Base-by-base conservation (phyloP, 306 rosid species). In the Sicyos baderoa region DNA sequence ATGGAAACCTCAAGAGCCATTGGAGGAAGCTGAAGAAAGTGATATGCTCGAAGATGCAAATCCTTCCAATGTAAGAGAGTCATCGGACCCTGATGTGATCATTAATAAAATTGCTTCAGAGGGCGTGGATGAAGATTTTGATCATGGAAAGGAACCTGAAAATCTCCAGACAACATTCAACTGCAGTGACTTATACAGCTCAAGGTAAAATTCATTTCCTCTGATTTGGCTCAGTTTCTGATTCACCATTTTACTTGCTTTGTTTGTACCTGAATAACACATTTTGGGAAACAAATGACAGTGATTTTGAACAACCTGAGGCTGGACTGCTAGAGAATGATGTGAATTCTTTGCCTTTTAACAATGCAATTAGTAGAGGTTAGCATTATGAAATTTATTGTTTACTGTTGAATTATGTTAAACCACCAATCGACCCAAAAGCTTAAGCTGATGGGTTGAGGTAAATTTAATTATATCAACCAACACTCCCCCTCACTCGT, bases 361-460 rank as follows among this genome's bases (percentile, higher is more conserved):
- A 67, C 21, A 77, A 78, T 61, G 78, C 82, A 58, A 70, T 58
- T 68, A 22, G 68, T 23, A 76, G 82, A 83, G 95, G 90, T 86
- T 86, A 35, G 77, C 54, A 49, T 4, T 37, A 45, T 7, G 51
- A 7, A 61, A 80, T 78, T 69, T 54, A 32, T 72, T 59, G 54
- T 54, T 49, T 50, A 59, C 13, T 35, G 35, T 51, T 56, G 54
- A 55, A n/a, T n/a, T n/a, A n/a, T n/a, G n/a, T n/a, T n/a, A n/a
- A n/a, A n/a, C n/a, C n/a, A n/a, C n/a, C n/a, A n/a, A n/a, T n/a
- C n/a, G n/a, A n/a, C n/a, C n/a, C n/a, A n/a, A n/a, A n/a, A n/a
- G n/a, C n/a, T n/a, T n/a, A n/a, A n/a, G n/a, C n/a, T n/a, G n/a
- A n/a, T n/a, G n/a, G n/a, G n/a, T n/a, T n/a, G n/a, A n/a, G n/a